Percentiles rank a stretch among this genome's conserved stretches.
Evolutionary conservation across 306 rosid genomes (phyloP).

Genomic region (Psophocarpus tetragonolobus): DNA sequence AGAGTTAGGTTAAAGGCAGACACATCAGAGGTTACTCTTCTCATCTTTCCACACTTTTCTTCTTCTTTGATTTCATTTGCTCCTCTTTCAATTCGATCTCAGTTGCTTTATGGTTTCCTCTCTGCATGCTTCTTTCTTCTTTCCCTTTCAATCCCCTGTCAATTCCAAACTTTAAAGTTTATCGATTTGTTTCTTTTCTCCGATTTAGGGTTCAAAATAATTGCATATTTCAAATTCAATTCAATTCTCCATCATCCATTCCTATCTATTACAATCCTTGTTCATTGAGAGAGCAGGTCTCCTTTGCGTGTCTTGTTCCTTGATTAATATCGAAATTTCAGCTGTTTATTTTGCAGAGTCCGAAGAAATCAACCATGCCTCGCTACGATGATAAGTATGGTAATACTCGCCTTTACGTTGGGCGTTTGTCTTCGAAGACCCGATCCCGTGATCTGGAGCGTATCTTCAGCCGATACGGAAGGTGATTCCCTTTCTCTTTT

Average conservation of each 20-base stretch:
- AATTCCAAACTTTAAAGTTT: not conserved
- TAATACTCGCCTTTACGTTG: conserved; percentile 61
- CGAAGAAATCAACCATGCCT: conserved; percentile 49
- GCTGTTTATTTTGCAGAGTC: conserved; percentile 29
- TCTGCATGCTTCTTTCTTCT: not conserved
- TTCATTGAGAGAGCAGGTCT: not conserved
- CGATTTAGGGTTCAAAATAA: not conserved
- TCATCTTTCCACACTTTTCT: not conserved
- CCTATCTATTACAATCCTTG: not conserved
- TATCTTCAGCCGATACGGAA: conserved; percentile 62
- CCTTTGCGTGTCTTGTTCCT: not conserved
- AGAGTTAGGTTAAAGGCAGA: conserved; percentile 19
- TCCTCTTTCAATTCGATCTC: not conserved
- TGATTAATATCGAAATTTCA: not conserved
- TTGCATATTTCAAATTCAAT: conserved; percentile 5
- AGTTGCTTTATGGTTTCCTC: no score
- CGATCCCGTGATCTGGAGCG: conserved; percentile 66
- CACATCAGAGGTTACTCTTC: not conserved
- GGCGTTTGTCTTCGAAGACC: conserved; percentile 55
- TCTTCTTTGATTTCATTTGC: not conserved
- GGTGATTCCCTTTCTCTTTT: conserved; percentile 35
- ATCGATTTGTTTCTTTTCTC: not conserved
- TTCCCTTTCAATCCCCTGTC: not conserved
- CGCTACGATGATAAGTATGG: conserved; percentile 67
- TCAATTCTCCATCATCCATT: not conserved